These are phyloP conservation scores for Botrytis deweyae DNA, from an alignment of 2,329 filamentous ascomycete genomes.

Conservation along the genomic window DNA sequence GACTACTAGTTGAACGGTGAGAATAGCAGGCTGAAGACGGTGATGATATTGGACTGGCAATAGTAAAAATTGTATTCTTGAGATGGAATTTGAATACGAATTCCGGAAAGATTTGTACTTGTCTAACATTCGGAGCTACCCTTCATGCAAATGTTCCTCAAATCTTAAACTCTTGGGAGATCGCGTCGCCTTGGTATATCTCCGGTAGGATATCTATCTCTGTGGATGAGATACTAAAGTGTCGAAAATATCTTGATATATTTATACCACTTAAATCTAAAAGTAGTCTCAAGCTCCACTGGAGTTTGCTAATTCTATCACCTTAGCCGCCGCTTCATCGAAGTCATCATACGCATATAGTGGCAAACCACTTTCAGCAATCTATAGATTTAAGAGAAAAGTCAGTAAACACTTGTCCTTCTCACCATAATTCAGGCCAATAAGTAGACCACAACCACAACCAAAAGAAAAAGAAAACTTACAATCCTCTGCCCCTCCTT, in stretches of 20 bases:
- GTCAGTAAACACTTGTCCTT: neutral
- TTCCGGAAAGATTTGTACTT: neutral
- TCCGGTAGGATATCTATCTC: neutral
- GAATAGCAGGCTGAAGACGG: neutral
- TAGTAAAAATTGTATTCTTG: neutral
- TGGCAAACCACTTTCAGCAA: constrained; percentile 65
- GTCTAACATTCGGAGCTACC: neutral
- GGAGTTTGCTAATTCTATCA: constrained; percentile 54
- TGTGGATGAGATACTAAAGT: neutral
- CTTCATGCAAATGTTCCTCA: neutral
- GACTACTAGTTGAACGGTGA: neutral
- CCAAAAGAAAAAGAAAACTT: constrained; percentile 31
- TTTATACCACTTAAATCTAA: neutral
- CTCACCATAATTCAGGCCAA: neutral
- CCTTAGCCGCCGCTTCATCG: constrained; percentile 68
- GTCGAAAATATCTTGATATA: too few species aligned
- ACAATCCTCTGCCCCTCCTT: constrained; percentile 65
- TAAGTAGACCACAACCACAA: neutral
- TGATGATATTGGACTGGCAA: neutral
- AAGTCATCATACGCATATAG: constrained; percentile 73
- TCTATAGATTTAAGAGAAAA: constrained; percentile 40
- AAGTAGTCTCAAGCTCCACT: neutral
- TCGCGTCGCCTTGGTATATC: neutral
- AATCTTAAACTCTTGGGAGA: neutral
- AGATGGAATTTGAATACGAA: fast-evolving